Evolutionary conservation across 805 yeast species (phyloP).

Genomic region (Saccharomycopsis fermentans): DNA sequence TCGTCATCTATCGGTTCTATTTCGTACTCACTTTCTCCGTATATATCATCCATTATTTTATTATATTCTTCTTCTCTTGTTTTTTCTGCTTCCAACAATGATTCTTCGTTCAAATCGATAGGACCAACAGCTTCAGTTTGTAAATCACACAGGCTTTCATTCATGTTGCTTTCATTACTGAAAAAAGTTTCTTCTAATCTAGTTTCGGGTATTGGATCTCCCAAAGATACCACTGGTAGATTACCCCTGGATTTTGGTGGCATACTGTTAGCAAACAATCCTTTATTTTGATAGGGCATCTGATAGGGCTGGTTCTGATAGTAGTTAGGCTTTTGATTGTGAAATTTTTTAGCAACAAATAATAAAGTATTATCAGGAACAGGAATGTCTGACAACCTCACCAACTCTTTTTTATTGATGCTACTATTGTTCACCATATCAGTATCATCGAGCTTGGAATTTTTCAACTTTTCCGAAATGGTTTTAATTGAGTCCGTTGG

Average conservation of each 20-base stretch:
- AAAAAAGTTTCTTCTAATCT: neutral
- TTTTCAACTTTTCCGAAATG: neutral
- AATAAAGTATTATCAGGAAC: conserved; percentile 3
- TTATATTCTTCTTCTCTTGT: neutral
- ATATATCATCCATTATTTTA: neutral
- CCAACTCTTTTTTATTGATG: neutral
- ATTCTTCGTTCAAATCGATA: neutral
- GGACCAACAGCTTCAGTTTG: neutral
- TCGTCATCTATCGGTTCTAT: neutral
- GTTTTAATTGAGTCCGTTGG: conserved; percentile 3
- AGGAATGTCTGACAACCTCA: conserved; percentile 2
- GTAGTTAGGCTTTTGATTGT: neutral
- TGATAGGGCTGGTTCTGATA: neutral
- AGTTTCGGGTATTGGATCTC: neutral
- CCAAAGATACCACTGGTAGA: neutral
- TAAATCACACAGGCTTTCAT: neutral
- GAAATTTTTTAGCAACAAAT: neutral
- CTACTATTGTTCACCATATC: neutral
- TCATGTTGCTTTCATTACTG: neutral
- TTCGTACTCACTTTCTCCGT: neutral
- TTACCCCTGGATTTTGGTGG: neutral
- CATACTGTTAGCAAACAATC: neutral
- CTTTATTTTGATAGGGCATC: neutral
- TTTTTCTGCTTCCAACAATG: neutral
- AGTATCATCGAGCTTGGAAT: neutral